Base-by-base conservation (phyloP, 1,284 basidiomycete genomes). In the Sutorius eximius region DNA sequence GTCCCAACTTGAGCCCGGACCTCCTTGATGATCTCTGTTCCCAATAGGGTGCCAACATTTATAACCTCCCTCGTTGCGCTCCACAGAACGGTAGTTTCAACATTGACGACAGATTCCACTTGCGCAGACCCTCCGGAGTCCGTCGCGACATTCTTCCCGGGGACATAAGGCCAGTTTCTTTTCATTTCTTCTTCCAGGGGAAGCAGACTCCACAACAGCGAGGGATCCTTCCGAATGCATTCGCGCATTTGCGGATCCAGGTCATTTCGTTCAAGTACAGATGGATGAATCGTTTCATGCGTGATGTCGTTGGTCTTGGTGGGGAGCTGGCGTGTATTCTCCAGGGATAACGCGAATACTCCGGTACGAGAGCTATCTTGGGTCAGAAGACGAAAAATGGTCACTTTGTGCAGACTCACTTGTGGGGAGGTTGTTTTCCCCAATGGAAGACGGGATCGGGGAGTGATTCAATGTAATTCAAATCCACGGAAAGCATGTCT, bases 261-360 rank as follows among this genome's bases (percentile, higher is more conserved):
- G 7, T 64, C 58, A 7, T 59, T 62, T 59, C 85, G 86, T 36
- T 75, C 62, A 33, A 81, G 64, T 4, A 83, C 82, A 7, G 86
- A 87, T 2, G 80, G 69, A 59, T 88, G 86, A 36, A 87, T 79
- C 0, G 65, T 76, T 67, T 89, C 86, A 47, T 82, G 75, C 0
- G 86, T 86, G 7, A 75, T 57, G n/a, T 76, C 62, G 55, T 82
- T 67, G 0, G 69, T 69, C 8, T 63, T 47, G 0, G 71, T 76
- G 3, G 86, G 85, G n/a, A 84, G 62, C 29, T 69, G 63, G 15
- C 86, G 79, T 47, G 76, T 72, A 16, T 77, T 72, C 24, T 67
- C 71, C 37, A 71, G 60, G 1, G 81, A 71, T 2, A 85, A 55
- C 22, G 61, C 51, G 60, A 82, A 87, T 10, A 87, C 76, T 11